A percentile compares a stretch with the other conserved stretches of the same genome.
These are phyloP conservation scores for Cenchrus americanus DNA, from an alignment of 176 grass and related monocot species.

Conservation along the genomic window DNA sequence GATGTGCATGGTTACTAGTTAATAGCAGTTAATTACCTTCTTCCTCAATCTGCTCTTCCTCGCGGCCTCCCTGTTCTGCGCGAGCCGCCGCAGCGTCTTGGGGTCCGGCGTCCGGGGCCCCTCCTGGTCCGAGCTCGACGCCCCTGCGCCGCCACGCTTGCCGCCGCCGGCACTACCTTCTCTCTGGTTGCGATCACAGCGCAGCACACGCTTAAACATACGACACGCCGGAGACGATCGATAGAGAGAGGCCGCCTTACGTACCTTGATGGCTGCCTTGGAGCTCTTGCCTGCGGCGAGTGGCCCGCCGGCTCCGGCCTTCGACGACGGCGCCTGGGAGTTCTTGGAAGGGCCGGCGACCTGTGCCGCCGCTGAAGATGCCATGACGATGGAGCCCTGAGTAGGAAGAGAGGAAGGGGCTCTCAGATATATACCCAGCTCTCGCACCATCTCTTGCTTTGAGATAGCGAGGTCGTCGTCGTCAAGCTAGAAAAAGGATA, in stretches of 20 bases:
- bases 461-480: neutral
- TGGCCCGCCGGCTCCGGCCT: neutral
- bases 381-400: slow-evolving; percentile 16
- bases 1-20: no score
- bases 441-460: neutral
- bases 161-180: slow-evolving; percentile 29
- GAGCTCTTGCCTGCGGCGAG: slow-evolving; percentile 19
- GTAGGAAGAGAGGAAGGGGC: neutral
- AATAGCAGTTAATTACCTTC: slow-evolving; percentile 46
- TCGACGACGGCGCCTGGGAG: slow-evolving; percentile 12
- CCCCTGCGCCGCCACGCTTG: neutral
- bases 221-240: neutral
- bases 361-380: neutral
- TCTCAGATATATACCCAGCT: no score
- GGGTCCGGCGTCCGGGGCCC: slow-evolving; percentile 52
- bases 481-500: neutral
- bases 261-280: slow-evolving; percentile 50
- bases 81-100: slow-evolving; percentile 61
- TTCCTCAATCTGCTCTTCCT: slow-evolving; percentile 73
- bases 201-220: neutral
- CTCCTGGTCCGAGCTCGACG: slow-evolving; percentile 53
- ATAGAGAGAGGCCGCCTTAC: neutral
- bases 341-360: slow-evolving; percentile 34
- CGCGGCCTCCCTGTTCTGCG: slow-evolving; percentile 74
- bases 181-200: slow-evolving; percentile 24